Percentiles rank a stretch among this genome's conserved stretches.
Conservation (phyloP, 2,329 filamentous ascomycete genomes). For the Talaromyces islandicus region DNA sequence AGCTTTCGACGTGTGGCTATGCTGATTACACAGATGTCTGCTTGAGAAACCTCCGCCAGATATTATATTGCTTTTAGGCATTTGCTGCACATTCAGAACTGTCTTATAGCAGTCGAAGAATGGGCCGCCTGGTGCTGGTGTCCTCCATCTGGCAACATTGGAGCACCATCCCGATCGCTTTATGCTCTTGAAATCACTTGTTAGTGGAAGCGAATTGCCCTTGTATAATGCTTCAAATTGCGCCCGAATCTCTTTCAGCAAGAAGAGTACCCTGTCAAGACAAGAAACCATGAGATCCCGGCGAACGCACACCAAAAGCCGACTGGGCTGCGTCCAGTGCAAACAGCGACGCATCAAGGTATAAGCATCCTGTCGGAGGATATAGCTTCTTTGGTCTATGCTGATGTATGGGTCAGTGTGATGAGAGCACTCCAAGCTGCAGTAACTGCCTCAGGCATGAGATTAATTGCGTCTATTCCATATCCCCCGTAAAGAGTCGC, state of each 20-base stretch:
- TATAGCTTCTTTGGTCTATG: neutral
- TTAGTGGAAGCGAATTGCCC: neutral
- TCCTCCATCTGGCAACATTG: neutral
- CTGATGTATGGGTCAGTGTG: constrained; percentile 14
- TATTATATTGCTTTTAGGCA: neutral
- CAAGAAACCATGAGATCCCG: constrained; percentile 9
- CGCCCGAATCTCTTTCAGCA: neutral
- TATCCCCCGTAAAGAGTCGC: constrained; percentile 11
- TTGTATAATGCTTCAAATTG: neutral
- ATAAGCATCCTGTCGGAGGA: neutral
- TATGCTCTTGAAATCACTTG: neutral
- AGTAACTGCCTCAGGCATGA: constrained; percentile 20
- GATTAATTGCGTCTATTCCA: constrained; percentile 19
- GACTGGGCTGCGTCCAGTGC: constrained; percentile 13
- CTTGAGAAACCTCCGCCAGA: neutral
- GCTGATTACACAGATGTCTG: neutral
- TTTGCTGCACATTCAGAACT: neutral
- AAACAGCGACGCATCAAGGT: constrained; percentile 14
- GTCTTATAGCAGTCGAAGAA: neutral
- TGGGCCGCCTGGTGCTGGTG: neutral
- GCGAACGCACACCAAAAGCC: constrained; percentile 14
- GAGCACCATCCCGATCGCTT: neutral
- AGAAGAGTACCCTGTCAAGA: neutral
- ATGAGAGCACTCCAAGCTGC: constrained; percentile 19
- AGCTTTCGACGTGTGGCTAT: neutral